Base-by-base conservation (phyloP, 805 yeast species). In the Isabelozyma gotoi region DNA sequence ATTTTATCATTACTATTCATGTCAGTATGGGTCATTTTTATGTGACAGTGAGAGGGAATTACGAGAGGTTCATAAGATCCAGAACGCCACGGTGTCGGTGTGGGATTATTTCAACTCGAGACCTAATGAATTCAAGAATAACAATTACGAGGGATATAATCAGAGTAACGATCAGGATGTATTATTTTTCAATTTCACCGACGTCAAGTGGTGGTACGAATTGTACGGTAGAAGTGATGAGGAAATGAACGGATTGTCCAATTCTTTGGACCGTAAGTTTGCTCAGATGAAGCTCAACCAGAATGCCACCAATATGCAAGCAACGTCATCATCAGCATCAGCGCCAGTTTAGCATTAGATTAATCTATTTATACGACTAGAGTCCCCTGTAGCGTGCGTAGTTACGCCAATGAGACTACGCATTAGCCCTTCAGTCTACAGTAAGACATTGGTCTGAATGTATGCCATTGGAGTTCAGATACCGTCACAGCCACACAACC, bases 91-190 rank as follows among this genome's bases (percentile, higher is more conserved):
- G 0, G 74, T 87, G 27, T 82, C 92, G 11, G 96, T 86, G 1
- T 91, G 98, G 98, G 96, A 91, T 62, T 91, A 94, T 59, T 92
- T 94, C 68, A 72, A 81, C 42, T 86, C 96, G 5, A 71, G 97
- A 18, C 72, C 73, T 15, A 61, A 61, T 8, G 96, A 91, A 59
- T 92, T 91, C 56, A 64, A 75, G 1, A 86, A 85, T 59, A 62
- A 64, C 15, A 56, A 53, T 2, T 88, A 76, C 55, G 48, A 48
- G 7, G 36, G 39, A 3, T 48, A 45, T 2, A 19, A 18, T 14
- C 52, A 24, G 33, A 43, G 52, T n/a, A 65, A 65, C n/a, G 55
- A 53, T 11, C 66, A 63, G 12, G 71, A 69, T 29, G 78, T 72
- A 39, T 59, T 88, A 1, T 78, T 80, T 39, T 89, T 92, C 21